Percentiles rank a stretch among this genome's conserved stretches.
Evolutionary conservation across 495 filamentous ascomycete genomes (phyloP).

Genomic region (Ascodesmis nigricans): DNA sequence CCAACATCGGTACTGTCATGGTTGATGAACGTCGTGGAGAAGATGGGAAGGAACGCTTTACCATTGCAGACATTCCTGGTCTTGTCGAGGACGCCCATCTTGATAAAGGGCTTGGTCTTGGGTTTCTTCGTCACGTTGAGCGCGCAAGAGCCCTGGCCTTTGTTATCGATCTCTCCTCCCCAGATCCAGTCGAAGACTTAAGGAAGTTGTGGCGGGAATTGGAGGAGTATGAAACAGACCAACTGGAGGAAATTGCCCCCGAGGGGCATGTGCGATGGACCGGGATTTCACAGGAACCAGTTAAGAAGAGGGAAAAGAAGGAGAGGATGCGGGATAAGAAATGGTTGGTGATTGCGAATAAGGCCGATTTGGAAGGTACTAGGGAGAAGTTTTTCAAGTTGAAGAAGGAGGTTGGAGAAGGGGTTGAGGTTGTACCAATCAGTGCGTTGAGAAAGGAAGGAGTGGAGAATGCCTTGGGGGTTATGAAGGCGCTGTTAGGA

Average conservation of each 20-base stretch:
- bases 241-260: neutral
- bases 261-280: slow-evolving; percentile 1
- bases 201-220: slow-evolving; percentile 76
- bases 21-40: slow-evolving; percentile 42
- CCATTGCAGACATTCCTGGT: slow-evolving; percentile 88
- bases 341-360: slow-evolving; percentile 94
- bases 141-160: slow-evolving; percentile 81
- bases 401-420: slow-evolving; percentile 34
- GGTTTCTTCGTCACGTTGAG: slow-evolving; percentile 85
- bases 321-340: slow-evolving; percentile 38
- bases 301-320: neutral
- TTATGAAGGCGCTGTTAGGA: slow-evolving; percentile 55
- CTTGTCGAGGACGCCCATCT: slow-evolving; percentile 77
- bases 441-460: slow-evolving; percentile 75
- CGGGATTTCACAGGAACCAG: neutral
- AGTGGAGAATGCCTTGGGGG: slow-evolving; percentile 50
- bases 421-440: slow-evolving; percentile 53
- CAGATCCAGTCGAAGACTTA: slow-evolving; percentile 55
- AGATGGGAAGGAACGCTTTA: slow-evolving; percentile 45
- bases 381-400: slow-evolving; percentile 51
- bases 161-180: slow-evolving; percentile 64
- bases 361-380: slow-evolving; percentile 65
- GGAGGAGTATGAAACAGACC: slow-evolving; percentile 54
- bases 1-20: slow-evolving; percentile 86
- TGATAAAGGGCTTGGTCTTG: slow-evolving; percentile 75